These are phyloP conservation scores for Paracoccidioides lutzii DNA, from an alignment of 2,329 filamentous ascomycete species.

Conservation along the genomic window DNA sequence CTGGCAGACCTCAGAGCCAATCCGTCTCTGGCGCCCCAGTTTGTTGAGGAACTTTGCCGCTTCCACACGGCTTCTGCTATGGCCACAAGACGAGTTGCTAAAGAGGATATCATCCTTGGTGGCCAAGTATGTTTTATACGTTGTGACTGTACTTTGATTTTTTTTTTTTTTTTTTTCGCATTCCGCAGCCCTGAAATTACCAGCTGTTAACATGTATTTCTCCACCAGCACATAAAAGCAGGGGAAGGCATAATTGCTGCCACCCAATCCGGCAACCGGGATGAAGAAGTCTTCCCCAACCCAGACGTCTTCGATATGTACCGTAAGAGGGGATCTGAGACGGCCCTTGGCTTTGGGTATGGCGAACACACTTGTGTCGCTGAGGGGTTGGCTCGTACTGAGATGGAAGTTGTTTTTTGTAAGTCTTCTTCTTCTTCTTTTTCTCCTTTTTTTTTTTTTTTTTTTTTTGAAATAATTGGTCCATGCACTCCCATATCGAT, in stretches of 20 bases:
- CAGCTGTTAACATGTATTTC: neutral
- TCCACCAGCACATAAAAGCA: constrained; percentile 24
- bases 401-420: constrained; percentile 35
- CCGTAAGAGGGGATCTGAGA: constrained; percentile 22
- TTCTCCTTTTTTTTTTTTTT: neutral
- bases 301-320: constrained; percentile 35
- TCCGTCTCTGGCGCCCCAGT: constrained; percentile 25
- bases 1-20: constrained; percentile 31
- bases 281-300: constrained; percentile 32
- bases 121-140: constrained; percentile 22
- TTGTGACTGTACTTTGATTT: neutral
- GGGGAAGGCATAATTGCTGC: constrained; percentile 38
- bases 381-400: constrained; percentile 32
- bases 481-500: neutral
- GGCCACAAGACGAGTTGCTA: constrained; percentile 37
- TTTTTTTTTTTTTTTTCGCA: neutral
- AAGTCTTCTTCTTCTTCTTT: constrained; percentile 12
- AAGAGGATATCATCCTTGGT: constrained; percentile 34
- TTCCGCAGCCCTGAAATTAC: neutral
- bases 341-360: constrained; percentile 35
- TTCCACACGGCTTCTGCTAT: constrained; percentile 38
- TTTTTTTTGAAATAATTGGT: too few relatives aligned
- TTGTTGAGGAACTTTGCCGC: constrained; percentile 39
- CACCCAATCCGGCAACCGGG: constrained; percentile 37
- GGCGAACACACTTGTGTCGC: constrained; percentile 37